Evolutionary conservation across 1,284 basidiomycete genomes (phyloP).

Genomic region (Irpex sp.): DNA sequence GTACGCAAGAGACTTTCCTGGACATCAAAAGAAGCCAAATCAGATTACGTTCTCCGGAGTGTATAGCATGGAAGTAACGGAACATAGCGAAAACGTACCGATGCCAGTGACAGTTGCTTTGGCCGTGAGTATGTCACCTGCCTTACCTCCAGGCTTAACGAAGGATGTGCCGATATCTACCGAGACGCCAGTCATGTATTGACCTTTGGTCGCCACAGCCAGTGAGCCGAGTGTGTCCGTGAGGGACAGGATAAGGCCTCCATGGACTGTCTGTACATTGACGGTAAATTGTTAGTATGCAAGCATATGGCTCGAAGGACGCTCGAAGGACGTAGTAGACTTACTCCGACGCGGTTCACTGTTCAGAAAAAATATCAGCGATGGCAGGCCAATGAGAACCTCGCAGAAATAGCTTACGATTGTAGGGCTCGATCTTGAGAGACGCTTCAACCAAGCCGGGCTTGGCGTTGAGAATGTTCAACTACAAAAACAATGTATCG

Average conservation of each 20-base stretch:
- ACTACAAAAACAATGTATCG: constrained; percentile 33
- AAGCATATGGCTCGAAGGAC: neutral
- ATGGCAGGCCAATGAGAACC: too few relatives aligned
- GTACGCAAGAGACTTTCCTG: constrained; percentile 83
- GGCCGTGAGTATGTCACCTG: constrained; percentile 61
- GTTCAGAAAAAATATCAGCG: neutral
- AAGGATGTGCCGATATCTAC: constrained; percentile 87
- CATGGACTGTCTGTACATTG: constrained; percentile 59
- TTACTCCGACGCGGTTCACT: constrained; percentile 75
- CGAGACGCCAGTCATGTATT: constrained; percentile 85
- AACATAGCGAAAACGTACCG: constrained; percentile 37
- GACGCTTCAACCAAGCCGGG: constrained; percentile 67
- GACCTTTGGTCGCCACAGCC: constrained; percentile 77
- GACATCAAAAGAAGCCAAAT: neutral
- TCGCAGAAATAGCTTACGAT: constrained; percentile 42
- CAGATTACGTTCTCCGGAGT: too few relatives aligned
- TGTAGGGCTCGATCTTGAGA: constrained; percentile 68
- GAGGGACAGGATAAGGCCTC: constrained; percentile 80
- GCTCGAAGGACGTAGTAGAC: constrained; percentile 17
- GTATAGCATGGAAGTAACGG: neutral
- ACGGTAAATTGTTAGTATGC: neutral
- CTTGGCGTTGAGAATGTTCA: constrained; percentile 57
- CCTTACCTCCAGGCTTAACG: constrained; percentile 64
- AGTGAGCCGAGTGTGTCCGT: constrained; percentile 86
- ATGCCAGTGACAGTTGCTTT: constrained; percentile 61